phyloP scores from a whole-genome alignment of 1,284 basidiomycete species.

The Schizophyllum amplum region DNA sequence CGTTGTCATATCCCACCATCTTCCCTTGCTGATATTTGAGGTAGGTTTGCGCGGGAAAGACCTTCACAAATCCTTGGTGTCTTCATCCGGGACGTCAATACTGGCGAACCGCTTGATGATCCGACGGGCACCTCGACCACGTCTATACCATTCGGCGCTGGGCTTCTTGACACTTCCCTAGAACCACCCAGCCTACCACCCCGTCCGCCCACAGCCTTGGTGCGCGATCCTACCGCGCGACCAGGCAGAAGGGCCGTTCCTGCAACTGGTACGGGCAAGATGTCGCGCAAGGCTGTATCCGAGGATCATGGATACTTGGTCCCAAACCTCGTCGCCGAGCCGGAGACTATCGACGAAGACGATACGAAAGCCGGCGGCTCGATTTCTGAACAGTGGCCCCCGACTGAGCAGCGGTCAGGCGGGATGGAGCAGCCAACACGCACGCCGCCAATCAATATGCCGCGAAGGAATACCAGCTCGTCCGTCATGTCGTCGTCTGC shows the following conservation, averaged over 20 bases:
- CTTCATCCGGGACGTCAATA: slow-evolving; percentile 69
- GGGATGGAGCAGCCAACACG: too few relatives aligned
- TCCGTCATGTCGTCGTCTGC: slow-evolving; percentile 4
- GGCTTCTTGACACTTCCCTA: slow-evolving; percentile 1
- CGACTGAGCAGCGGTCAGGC: too few relatives aligned
- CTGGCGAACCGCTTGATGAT: slow-evolving; percentile 38
- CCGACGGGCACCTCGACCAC: slow-evolving; percentile 40
- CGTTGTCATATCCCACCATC: slow-evolving; percentile 9
- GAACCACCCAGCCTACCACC: neutral
- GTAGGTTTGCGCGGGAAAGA: slow-evolving; percentile 54
- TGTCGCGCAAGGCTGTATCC: neutral
- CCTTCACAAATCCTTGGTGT: slow-evolving; percentile 63
- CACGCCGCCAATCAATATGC: neutral
- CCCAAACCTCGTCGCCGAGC: too few relatives aligned
- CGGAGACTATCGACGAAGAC: too few relatives aligned
- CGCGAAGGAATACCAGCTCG: neutral
- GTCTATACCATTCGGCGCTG: neutral
- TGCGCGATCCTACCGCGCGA: neutral
- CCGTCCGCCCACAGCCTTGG: neutral
- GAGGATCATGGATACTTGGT: too few relatives aligned
- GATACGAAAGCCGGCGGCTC: too few relatives aligned
- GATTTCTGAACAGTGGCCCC: too few relatives aligned
- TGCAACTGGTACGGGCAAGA: neutral
- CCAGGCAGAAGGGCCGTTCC: neutral
- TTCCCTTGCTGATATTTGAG: neutral